Evolutionary conservation across 1,284 basidiomycete genomes (phyloP).

Genomic region (Ganoderma multipileum): DNA sequence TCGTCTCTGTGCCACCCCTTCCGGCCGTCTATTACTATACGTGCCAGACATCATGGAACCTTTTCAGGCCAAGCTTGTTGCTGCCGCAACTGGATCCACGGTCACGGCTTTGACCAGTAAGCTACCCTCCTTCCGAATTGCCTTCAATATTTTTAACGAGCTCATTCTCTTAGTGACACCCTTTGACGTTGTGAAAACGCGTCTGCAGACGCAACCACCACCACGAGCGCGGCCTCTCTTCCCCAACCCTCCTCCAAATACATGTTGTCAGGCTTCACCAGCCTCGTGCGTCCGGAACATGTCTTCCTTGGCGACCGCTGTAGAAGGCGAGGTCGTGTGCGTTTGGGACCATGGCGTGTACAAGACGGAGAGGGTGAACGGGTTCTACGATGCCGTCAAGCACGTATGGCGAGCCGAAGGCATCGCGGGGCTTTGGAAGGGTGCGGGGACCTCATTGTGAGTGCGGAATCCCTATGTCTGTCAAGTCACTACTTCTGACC

Average conservation of each 20-base stretch:
- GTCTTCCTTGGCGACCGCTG: conserved; percentile 66
- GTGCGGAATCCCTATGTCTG: conserved; percentile 38
- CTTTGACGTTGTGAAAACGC: conserved; percentile 93
- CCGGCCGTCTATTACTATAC: conserved; percentile 1
- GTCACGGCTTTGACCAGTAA: conserved; percentile 85
- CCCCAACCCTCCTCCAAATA: conserved; percentile 55
- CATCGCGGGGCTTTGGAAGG: conserved; percentile 86
- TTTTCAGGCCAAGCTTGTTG: conserved; percentile 80
- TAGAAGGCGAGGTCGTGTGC: conserved; percentile 73
- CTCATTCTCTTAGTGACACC: conserved; percentile 79
- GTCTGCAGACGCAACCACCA: conserved; percentile 84
- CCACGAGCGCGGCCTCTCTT: conserved; percentile 51
- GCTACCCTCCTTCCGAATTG: conserved; percentile 36
- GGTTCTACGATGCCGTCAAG: conserved; percentile 82
- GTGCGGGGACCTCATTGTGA: conserved; percentile 86
- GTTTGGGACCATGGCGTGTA: conserved; percentile 78
- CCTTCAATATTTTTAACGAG: conserved; percentile 17
- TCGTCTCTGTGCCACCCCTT: conserved; percentile 5
- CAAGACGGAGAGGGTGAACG: conserved; percentile 74
- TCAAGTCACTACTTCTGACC: conserved; percentile 9
- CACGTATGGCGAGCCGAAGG: conserved; percentile 84
- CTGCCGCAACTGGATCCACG: conserved; percentile 82
- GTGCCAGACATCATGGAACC: conserved; percentile 61
- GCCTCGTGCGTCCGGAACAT: conserved; percentile 75
- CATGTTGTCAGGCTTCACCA: conserved; percentile 66